These are phyloP conservation scores for Chaetomium strumarium DNA, from an alignment of 2,329 filamentous ascomycete species.

Conservation along the genomic window DNA sequence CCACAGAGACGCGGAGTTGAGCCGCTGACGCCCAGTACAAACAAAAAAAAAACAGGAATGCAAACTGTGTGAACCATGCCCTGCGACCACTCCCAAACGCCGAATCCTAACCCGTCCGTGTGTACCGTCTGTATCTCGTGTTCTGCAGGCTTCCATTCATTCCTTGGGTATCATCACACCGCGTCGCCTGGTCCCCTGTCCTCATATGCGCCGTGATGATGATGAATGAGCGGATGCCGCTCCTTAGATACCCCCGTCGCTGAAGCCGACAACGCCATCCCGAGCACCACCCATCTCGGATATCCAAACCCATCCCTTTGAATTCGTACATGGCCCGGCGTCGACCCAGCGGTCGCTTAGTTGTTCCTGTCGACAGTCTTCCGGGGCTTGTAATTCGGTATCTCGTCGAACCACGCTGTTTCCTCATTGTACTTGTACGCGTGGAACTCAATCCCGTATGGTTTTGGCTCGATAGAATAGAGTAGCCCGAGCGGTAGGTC, in stretches of 20 bases:
- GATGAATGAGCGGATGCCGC: neutral
- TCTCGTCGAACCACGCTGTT: slow-evolving; percentile 73
- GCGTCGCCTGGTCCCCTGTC: neutral
- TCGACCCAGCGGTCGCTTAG: slow-evolving; percentile 3
- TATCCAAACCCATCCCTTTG: neutral
- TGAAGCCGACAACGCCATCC: neutral
- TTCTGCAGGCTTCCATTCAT: neutral
- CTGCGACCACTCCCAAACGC: neutral
- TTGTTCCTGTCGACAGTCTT: slow-evolving; percentile 43
- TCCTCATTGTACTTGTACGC: slow-evolving; percentile 84
- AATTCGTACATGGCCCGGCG: neutral
- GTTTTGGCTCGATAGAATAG: slow-evolving; percentile 94
- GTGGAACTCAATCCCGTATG: slow-evolving; percentile 95
- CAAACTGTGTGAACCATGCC: neutral
- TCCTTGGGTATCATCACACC: slow-evolving; percentile 3
- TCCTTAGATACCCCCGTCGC: neutral
- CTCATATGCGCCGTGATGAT: slow-evolving; percentile 2
- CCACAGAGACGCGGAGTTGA: neutral
- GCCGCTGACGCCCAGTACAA: neutral
- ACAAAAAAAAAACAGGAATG: neutral
- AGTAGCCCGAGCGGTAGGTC: slow-evolving; percentile 91
- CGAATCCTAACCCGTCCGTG: neutral
- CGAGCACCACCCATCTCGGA: neutral
- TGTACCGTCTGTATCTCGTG: neutral
- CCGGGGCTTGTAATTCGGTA: slow-evolving; percentile 75